Evolutionary conservation across 2,329 filamentous ascomycete species (phyloP).

Genomic region (Claviceps sp.): DNA sequence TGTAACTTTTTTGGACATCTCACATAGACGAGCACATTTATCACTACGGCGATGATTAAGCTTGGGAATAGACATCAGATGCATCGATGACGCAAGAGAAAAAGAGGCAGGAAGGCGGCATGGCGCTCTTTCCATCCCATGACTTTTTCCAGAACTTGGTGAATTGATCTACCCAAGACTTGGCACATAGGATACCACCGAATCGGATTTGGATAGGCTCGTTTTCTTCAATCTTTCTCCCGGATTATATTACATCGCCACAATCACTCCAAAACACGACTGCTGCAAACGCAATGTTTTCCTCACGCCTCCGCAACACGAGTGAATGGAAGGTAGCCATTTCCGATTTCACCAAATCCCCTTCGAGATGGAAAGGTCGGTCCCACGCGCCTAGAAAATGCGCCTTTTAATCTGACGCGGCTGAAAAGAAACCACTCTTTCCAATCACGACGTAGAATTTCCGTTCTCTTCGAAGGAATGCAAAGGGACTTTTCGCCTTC

Average conservation of each 20-base stretch:
- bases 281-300: slow-evolving; percentile 18
- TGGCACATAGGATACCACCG: background rate
- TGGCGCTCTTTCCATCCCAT: slow-evolving; percentile 3
- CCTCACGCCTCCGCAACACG: slow-evolving; percentile 24
- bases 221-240: too few relatives aligned
- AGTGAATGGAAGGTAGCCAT: slow-evolving; percentile 22
- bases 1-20: background rate
- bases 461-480: slow-evolving; percentile 12
- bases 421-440: slow-evolving; percentile 26
- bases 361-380: slow-evolving; percentile 14
- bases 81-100: background rate
- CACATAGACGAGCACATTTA: background rate
- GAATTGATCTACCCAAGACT: background rate
- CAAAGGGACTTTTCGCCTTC: slow-evolving; percentile 18
- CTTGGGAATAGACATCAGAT: background rate
- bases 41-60: background rate
- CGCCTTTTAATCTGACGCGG: background rate
- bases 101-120: background rate
- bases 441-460: slow-evolving; percentile 33
- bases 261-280: background rate
- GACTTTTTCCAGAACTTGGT: too few relatives aligned
- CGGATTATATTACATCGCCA: too few relatives aligned
- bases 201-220: background rate
- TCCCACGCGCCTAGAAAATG: background rate
- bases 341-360: slow-evolving; percentile 12